These are phyloP conservation scores for Gyromitra esculenta DNA, from an alignment of 2,329 filamentous ascomycete genomes.

Conservation along the genomic window DNA sequence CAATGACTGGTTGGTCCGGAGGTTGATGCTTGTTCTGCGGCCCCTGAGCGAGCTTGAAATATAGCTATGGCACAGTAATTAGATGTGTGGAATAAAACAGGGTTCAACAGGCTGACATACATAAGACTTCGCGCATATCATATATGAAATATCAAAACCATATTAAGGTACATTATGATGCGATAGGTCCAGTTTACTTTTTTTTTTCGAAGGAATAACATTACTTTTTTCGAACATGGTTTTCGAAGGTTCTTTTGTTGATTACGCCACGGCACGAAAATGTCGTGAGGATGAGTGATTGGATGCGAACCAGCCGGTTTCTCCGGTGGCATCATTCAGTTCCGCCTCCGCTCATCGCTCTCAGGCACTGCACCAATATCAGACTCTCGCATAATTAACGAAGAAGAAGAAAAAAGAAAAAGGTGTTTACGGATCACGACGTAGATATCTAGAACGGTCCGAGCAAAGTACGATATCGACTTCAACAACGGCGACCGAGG, in stretches of 20 bases:
- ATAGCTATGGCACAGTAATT: neutral
- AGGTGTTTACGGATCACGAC: too few relatives aligned
- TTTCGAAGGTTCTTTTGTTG: constrained; percentile 1
- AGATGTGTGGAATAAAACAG: constrained; percentile 2
- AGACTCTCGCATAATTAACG: neutral
- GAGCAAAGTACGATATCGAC: neutral
- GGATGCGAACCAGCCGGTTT: neutral
- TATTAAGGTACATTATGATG: neutral
- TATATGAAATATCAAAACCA: neutral
- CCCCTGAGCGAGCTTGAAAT: neutral
- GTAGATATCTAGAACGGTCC: neutral
- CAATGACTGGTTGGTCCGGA: neutral
- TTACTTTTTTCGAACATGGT: constrained; percentile 3
- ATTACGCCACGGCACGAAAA: neutral
- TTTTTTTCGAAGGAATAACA: neutral
- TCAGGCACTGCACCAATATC: neutral
- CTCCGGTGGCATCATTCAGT: neutral
- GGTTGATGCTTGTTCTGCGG: neutral
- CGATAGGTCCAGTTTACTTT: neutral
- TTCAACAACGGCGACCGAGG: neutral
- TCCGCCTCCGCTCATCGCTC: neutral
- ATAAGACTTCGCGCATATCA: neutral
- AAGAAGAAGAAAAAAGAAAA: neutral
- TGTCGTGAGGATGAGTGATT: neutral
- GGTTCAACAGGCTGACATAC: neutral